These are phyloP conservation scores for Fusarium hostae DNA, from an alignment of 2,329 filamentous ascomycete species.

Conservation along the genomic window DNA sequence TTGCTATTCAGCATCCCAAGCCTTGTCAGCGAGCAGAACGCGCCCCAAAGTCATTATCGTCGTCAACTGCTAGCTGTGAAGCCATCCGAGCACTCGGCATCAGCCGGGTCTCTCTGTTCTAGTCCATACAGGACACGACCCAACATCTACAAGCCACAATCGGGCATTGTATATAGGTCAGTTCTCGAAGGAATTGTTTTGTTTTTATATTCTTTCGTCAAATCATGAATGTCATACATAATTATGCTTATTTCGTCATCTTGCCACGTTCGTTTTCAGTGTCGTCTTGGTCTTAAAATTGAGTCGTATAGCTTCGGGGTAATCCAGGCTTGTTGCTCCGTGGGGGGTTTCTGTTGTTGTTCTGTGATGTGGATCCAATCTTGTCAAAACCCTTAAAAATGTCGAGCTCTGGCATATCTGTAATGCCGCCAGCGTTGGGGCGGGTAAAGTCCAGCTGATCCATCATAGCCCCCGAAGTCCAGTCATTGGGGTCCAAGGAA, in stretches of 20 bases:
- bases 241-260: slow-evolving; percentile 40
- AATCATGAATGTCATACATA: slow-evolving; percentile 43
- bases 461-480: slow-evolving; percentile 47
- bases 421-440: slow-evolving; percentile 62
- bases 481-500: slow-evolving; percentile 52
- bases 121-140: slow-evolving; percentile 37
- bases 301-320: slow-evolving; percentile 48
- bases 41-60: slow-evolving; percentile 47
- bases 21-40: slow-evolving; percentile 33
- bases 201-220: slow-evolving; percentile 42
- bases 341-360: slow-evolving; percentile 21
- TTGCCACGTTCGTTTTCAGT: slow-evolving; percentile 19
- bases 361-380: slow-evolving; percentile 66
- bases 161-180: slow-evolving; percentile 18
- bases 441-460: slow-evolving; percentile 55
- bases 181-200: slow-evolving; percentile 27
- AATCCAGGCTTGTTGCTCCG: slow-evolving; percentile 45
- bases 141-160: slow-evolving; percentile 23
- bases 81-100: slow-evolving; percentile 35
- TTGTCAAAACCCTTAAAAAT: slow-evolving; percentile 81
- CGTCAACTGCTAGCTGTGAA: slow-evolving; percentile 48
- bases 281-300: slow-evolving; percentile 41
- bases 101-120: slow-evolving; percentile 38
- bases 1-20: slow-evolving; percentile 39
- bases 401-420: slow-evolving; percentile 71